A percentile compares a stretch with the other conserved stretches of the same genome.
Conservation (phyloP, 306 rosid species). For the Chamaecrista fasciculata region DNA sequence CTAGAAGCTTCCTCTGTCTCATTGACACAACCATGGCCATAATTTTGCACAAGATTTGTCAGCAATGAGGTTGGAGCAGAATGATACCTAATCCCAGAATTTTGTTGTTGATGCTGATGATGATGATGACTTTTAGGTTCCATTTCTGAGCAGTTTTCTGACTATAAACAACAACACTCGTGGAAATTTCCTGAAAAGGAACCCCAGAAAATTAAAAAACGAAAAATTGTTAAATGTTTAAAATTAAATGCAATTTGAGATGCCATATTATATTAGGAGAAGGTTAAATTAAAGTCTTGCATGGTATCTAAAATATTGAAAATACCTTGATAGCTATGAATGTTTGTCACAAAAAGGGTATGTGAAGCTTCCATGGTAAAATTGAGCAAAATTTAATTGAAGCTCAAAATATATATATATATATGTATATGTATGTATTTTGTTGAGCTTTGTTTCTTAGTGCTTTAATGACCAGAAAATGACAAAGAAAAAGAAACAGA, state of each 20-base stretch:
- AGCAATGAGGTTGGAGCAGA: constrained; percentile 63
- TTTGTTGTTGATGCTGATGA: constrained; percentile 36
- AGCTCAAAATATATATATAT: no score
- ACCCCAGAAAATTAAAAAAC: not conserved
- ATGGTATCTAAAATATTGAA: no score
- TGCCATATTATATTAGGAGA: no score
- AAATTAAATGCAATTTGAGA: not conserved
- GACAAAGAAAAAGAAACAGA: not conserved
- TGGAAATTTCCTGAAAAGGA: constrained; percentile 30
- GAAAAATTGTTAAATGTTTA: no score
- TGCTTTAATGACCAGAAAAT: constrained; percentile 14
- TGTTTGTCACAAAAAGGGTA: no score
- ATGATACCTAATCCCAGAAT: constrained; percentile 46
- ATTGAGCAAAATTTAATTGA: no score
- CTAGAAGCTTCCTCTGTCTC: constrained; percentile 29
- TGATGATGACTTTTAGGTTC: constrained; percentile 43
- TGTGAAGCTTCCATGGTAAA: no score
- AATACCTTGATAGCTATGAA: no score
- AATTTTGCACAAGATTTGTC: constrained; percentile 34
- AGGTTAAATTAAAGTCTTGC: no score
- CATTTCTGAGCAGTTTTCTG: constrained; percentile 46
- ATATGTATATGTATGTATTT: not conserved
- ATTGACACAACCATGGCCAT: constrained; percentile 26
- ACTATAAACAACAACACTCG: constrained; percentile 59
- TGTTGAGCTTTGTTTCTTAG: constrained; percentile 10